Evolutionary conservation across 345 rosid species (phyloP).

Genomic region (Nephelium lappaceum): DNA sequence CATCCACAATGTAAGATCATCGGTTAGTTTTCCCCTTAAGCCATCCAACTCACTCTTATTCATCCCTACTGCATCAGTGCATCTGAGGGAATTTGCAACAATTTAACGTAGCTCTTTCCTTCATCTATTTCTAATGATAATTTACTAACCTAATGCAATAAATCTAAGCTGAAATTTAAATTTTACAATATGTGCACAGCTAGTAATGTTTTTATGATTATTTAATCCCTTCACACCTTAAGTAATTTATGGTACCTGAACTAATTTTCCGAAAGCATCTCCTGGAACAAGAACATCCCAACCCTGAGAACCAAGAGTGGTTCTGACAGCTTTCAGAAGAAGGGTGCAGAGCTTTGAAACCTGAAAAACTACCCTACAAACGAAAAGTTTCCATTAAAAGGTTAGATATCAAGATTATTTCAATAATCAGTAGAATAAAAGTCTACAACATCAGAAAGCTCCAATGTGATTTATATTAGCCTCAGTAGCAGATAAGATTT

Average conservation of each 20-base stretch:
- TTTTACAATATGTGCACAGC: not conserved
- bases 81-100: not conserved
- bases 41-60: not conserved
- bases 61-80: not conserved
- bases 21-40: not conserved
- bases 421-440: not conserved
- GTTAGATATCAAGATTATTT: slow-evolving; percentile 14
- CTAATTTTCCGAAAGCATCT: slow-evolving; percentile 70
- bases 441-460: slow-evolving; percentile 11
- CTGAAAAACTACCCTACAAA: slow-evolving; percentile 79
- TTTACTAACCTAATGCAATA: not conserved
- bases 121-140: not conserved
- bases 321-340: slow-evolving; percentile 84
- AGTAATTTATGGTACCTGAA: slow-evolving; percentile 55
- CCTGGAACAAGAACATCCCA: slow-evolving; percentile 99
- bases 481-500: slow-evolving; percentile 5
- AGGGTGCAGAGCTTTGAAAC: slow-evolving; percentile 91
- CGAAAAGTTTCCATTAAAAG: slow-evolving; percentile 27
- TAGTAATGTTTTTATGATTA: not conserved
- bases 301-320: slow-evolving; percentile 78
- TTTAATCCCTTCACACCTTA: not conserved
- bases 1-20: not conserved
- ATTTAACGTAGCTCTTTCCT: not conserved
- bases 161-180: not conserved
- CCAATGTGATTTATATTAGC: not conserved